Evolutionary conservation across 2,329 filamentous ascomycete genomes (phyloP), one percentile per base, ranked within the genome.

Genomic region (Geosmithia morbida): DNA sequence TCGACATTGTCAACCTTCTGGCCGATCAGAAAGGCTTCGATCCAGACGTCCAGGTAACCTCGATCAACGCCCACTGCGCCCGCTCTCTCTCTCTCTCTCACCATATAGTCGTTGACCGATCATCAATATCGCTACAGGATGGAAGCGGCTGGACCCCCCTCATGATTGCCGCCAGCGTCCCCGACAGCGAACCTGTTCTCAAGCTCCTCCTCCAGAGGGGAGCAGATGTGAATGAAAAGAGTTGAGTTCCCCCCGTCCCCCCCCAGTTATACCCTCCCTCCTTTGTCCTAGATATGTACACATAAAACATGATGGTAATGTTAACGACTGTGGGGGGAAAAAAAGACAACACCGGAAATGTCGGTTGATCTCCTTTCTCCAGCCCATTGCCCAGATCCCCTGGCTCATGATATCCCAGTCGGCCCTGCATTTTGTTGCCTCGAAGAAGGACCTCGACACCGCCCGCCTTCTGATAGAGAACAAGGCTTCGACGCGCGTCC

Each of bases 351-450:
- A 77, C 68, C 50, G 82, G 81, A 51, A 83, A 85, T 66, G 75
- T 78, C 54, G 53, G 54, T 26, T 44, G 11, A 6, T 16, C 5
- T 37, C 33, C 33, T 37, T 16, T 37, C 33, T 13, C 3, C 33
- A 7, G 3, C 33, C 14, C 14, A 5, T 13, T 37, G 7, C 17
- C 40, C 37, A 40, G 18, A 41, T 26, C 42, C n/a, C 39, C 43
- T 19, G 14, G 22, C 30, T 43, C 41, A 33, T 37, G 37, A 14
- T 18, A 19, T 18, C 18, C 26, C 54, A 94, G 77, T 95, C 88
- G 19, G 87, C 84, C 10, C 75, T 98, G 18, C 90, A 97, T 64
- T 95, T 97, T 60, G 81, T 88, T 45, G 83, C 86, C 14, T 95
- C 88, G 30, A 98, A 98, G 65, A 79, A 79, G 57, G 89, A 94